Percentiles rank a stretch among this genome's conserved stretches.
phyloP scores from a whole-genome alignment of 2,329 filamentous ascomycete species.

The Penicillium rolfsii region DNA sequence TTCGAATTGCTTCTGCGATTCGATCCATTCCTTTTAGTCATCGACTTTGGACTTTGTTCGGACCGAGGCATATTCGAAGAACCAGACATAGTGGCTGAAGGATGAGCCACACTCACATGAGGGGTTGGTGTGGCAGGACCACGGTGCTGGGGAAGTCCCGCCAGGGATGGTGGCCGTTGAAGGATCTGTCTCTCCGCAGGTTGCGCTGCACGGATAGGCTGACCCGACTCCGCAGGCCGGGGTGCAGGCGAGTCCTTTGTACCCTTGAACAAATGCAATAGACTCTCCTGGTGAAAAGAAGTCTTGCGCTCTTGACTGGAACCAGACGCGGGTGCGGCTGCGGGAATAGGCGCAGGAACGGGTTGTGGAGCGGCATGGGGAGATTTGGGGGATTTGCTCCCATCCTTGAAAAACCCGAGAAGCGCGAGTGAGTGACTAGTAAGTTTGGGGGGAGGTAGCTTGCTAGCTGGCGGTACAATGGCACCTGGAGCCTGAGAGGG shows the following conservation, averaged over 20 bases:
- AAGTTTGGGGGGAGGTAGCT: conserved; percentile 61
- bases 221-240: conserved; percentile 47
- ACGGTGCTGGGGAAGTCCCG: conserved; percentile 17
- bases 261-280: conserved; percentile 41
- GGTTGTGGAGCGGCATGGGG: conserved; percentile 25
- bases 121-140: conserved; percentile 22
- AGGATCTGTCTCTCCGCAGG: conserved; percentile 37
- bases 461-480: conserved; percentile 58
- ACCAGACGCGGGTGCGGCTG: conserved; percentile 8
- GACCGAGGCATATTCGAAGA: conserved; percentile 47
- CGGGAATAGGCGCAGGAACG: conserved; percentile 3
- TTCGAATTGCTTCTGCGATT: conserved; percentile 29
- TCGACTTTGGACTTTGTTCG: conserved; percentile 36
- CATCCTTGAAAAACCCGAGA: conserved; percentile 60
- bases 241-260: conserved; percentile 20
- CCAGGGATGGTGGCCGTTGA: conserved; percentile 32
- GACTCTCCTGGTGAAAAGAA: conserved; percentile 44
- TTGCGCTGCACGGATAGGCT: conserved; percentile 41
- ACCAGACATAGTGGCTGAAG: conserved; percentile 46
- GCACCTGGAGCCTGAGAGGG: conserved; percentile 44
- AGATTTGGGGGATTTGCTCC: conserved; percentile 33
- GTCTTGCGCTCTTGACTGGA: conserved; percentile 26
- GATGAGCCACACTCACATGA: conserved; percentile 25
- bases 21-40: conserved; percentile 31
- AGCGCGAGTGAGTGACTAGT: conserved; percentile 61